Evolutionary conservation across 2,329 filamentous ascomycete genomes (phyloP), one percentile per base, ranked within the genome.

Genomic region (Colletotrichum plurivorum): DNA sequence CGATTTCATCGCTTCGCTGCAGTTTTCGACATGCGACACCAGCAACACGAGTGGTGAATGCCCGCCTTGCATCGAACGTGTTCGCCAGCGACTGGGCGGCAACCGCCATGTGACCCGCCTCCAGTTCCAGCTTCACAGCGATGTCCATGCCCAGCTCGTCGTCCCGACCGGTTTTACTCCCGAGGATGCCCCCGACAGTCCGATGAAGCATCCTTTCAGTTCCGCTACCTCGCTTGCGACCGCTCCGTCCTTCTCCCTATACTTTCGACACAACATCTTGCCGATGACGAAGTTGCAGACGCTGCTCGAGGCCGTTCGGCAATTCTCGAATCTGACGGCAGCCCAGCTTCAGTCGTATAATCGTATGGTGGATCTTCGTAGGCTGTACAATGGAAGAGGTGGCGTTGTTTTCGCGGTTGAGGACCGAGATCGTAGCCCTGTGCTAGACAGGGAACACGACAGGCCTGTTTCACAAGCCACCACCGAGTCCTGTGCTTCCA

Each of bases 341-440:
- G 46, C n/a, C n/a, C 31, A 65, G 22, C 62, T 20, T n/a, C 54
- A 52, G 5, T 12, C 16, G n/a, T 59, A 65, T 9, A 10, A 52
- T 20, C 62, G 62, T 9, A 52, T 45, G 46, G 54, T 65, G 20
- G 62, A 65, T 53, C 25, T 53, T 20, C 54, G 48, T 20, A 41
- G 62, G 36, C 54, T 65, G 7, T 65, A 65, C 20, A 27, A 48
- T 52, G 62, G 62, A 45, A 65, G 43, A 39, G 62, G 62, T 25
- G 62, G 62, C 3, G 22, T 16, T 4, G 55, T 52, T 22, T 31
- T 65, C 3, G 22, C 13, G 12, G 39, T 12, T 4, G 36, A 53
- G 8, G 36, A 39, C 12, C 12, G 36, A 15, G 4, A 31, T 25
- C 18, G 18, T 27, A 36, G 20, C 27, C 16, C 27, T 25, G 27